Evolutionary conservation across 306 rosid genomes (phyloP).

Genomic region (Cicer pinnatifidum): DNA sequence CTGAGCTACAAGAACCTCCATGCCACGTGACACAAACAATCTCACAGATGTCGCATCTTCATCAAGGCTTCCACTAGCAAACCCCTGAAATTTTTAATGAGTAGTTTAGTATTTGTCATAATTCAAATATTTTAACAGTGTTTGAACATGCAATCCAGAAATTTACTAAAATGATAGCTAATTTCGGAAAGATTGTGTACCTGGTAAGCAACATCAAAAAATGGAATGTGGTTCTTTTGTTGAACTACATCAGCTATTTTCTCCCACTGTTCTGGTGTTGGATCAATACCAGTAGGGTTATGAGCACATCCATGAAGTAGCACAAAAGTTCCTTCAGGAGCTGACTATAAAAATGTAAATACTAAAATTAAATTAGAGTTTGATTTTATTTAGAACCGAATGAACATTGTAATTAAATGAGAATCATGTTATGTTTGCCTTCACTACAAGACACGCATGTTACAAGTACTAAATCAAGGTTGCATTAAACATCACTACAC

Average conservation of each 20-base stretch:
- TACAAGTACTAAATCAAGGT: conserved; percentile 29
- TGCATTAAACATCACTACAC: conserved; percentile 29
- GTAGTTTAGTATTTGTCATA: conserved; percentile 34
- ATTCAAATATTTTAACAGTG: conserved; percentile 16
- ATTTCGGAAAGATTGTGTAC: conserved; percentile 48
- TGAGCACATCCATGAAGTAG: conserved; percentile 99
- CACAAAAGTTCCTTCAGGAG: conserved; percentile 93
- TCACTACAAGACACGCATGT: conserved; percentile 15
- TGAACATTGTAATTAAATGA: conserved; percentile 24
- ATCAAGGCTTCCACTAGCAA: conserved; percentile 99
- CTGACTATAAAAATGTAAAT: conserved; percentile 58
- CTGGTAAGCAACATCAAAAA: conserved; percentile 99
- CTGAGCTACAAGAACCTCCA: conserved; percentile 94
- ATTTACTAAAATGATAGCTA: conserved; percentile 19
- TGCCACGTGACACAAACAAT: conserved; percentile 83
- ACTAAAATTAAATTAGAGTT: conserved; percentile 32
- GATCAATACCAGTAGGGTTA: conserved; percentile 98
- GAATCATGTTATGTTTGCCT: conserved; percentile 14
- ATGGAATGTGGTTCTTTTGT: conserved; percentile 82
- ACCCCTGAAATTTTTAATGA: conserved; percentile 65
- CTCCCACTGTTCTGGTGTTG: conserved; percentile 91
- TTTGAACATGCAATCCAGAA: conserved; percentile 12
- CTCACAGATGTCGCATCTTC: conserved; percentile 88
- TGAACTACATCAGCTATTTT: conserved; percentile 89
- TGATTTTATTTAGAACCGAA: conserved; percentile 6